Base-by-base conservation (phyloP, 2,329 filamentous ascomycete species). In the Aspergillus sp. region DNA sequence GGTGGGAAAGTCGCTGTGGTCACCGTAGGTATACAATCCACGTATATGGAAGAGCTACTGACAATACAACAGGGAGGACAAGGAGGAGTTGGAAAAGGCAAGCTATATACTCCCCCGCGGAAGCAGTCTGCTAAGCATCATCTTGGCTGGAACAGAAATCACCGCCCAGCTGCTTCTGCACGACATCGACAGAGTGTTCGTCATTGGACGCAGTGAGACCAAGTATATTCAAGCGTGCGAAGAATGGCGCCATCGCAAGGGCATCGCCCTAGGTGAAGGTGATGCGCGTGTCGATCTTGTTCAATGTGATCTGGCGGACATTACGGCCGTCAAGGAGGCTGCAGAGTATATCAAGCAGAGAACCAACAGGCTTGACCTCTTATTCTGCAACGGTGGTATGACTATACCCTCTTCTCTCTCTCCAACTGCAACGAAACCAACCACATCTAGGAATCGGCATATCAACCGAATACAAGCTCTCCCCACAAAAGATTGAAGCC, bases 401-500 rank as follows among this genome's bases (percentile, higher is more conserved):
- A 52, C 35, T 30, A 30, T 14, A 6, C 20, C n/a, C 19, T 45
- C 36, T 7, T 22, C 20, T 5, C 5, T 45, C 13, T 22, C 20
- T 5, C 5, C 20, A 22, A 5, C 20, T 17, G 14, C 6, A 30
- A 19, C 33, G 17, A 30, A 42, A 24, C 19, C 19, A 35, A 45
- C n/a, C 8, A 7, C 16, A 26, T n/a, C 43, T 41, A 61, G 60
- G 52, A 36, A 47, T 64, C 9, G 57, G 62, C 3, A 52, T 63
- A 3, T 49, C 54, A 17, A 45, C 55, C 17, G 43, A 66, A 22
- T 64, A 60, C 50, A 54, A 54, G 19, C 54, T 61, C 26, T 69
- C 63, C 7, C 57, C 60, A 2, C 57, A 80, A 17, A 74, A 75
- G 7, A 60, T 80, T 38, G 79, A 82, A 58, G 57, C 61, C 30